Conservation (phyloP, 2,329 filamentous ascomycete species). For the Colletotrichum higginsianum region DNA sequence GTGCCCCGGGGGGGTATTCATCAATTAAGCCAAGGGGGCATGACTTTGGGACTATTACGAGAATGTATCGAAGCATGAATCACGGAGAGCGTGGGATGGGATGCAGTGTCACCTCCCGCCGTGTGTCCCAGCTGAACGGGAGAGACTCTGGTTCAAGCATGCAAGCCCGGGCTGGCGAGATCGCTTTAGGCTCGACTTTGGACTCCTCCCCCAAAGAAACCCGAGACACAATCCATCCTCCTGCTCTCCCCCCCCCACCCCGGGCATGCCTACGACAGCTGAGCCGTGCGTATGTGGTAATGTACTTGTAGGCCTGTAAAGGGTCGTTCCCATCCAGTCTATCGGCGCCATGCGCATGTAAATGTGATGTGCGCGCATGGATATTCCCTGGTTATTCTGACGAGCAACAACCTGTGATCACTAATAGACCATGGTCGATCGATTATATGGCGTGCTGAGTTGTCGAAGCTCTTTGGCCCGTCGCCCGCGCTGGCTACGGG, state of each 20-base stretch:
- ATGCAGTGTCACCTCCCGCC: background rate
- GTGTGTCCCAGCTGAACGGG: constrained; percentile 34
- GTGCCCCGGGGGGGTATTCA: background rate
- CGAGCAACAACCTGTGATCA: background rate
- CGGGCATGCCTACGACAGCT: constrained; percentile 3
- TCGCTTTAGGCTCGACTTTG: background rate
- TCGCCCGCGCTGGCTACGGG: background rate
- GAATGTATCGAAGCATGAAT: constrained; percentile 21
- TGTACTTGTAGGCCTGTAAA: no score
- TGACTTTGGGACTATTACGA: constrained; percentile 21
- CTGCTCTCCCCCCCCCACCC: background rate
- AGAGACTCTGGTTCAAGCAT: constrained; percentile 28
- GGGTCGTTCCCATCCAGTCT: background rate
- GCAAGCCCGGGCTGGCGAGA: constrained; percentile 9
- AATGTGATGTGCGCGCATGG: constrained; percentile 7
- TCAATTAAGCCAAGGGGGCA: background rate
- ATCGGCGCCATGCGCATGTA: background rate
- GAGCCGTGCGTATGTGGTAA: no score
- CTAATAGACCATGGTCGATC: background rate
- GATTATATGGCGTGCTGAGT: constrained; percentile 2
- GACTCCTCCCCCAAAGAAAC: background rate
- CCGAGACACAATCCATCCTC: background rate
- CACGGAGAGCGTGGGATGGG: background rate
- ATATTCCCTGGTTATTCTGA: background rate
- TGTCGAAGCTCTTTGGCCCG: background rate